Evolutionary conservation across 2,329 filamentous ascomycete genomes (phyloP), one percentile per base, ranked within the genome.

Genomic region (Bisporella sp.): DNA sequence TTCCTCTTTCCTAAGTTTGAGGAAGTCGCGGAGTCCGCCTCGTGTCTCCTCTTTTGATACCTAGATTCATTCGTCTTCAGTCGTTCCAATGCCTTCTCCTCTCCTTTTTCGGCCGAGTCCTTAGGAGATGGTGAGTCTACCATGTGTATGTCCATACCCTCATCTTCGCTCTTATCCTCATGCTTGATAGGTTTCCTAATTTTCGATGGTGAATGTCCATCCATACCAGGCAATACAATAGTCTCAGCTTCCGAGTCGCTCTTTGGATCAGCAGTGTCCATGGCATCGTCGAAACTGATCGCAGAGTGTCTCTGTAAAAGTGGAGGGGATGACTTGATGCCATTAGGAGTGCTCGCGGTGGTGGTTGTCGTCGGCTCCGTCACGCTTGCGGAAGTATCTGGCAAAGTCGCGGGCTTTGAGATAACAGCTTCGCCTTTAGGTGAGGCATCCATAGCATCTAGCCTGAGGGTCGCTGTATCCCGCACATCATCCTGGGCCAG

Each of bases 191-290:
- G 54, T 67, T 84, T 84, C 52, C 79, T 76, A 52, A 73, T 72
- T 66, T 84, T 84, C 52, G 79, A 78, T 1, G 80, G 81, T 29
- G 81, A 84, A 60, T 80, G 71, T 39, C 79, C 79, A 63, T 84
- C 78, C 62, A 84, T 85, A 31, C 79, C 80, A 8, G 81, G 76
- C 33, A 86, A 66, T 35, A 87, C 82, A 54, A 87, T 84, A 11
- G 84, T 87, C 68, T 87, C 84, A 45, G 84, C 83, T 62, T 87
- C 84, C 1, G 84, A 87, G 59, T 84, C 81, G 61, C 76, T 81
- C 52, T 83, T 82, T 13, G 21, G 9, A 9, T 57, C 56, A 28
- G 44, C 47, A 32, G 47, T 35, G 8, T 40, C 50, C 46, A 56
- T 56, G 29, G 50, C 50, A 31, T 48, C 48, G 44, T 60, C 58